Evolutionary conservation across 345 rosid species (phyloP), one percentile per base, ranked within the genome.

Genomic region (Cochlearia excelsa): DNA sequence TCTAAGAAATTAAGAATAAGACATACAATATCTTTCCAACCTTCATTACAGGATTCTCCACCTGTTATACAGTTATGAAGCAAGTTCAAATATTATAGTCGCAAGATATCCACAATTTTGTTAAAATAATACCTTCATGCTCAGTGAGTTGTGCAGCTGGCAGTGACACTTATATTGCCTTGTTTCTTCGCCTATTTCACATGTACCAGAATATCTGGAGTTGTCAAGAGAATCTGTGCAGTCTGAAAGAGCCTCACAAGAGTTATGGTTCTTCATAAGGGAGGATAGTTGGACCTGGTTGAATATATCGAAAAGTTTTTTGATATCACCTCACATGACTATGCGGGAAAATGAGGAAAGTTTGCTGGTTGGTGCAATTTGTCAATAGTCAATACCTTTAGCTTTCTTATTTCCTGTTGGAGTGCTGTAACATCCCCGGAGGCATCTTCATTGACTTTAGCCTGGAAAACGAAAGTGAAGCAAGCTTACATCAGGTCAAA

Each of bases 381-480:
- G 38, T 37, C 35, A 9, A 28, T 75, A 83, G 38, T 37, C 35
- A 9, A 28, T 75, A 83, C 96, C 95, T 91, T 88, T 33, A 91
- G 72, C 37, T 80, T 84, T 71, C 79, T 84, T 68, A 91, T 84
- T 80, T 91, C 90, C 59, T 70, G 85, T 70, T 91, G 96, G 65
- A 91, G 77, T 43, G 92, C 84, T 61, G 74, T 63, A 41, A 84
- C 85, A 75, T 91, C 95, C 57, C 95, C 96, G 3, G 96, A 82
- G 68, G 96, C 92, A 80, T 91, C 95, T 81, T 88, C 98, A 37
- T 91, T 91, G 64, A 91, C 95, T 74, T 79, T 79, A 70, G 98
- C 98, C 98, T 91, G 55, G 41, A 66, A 63, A 59, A 52, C 37
- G 16, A 75, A 30, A 50, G 29, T 40, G 70, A 63, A 59, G 31